Evolutionary conservation across 441 rosid species (phyloP), one percentile per base, ranked within the genome.

Genomic region (Rhodomyrtus psidioides): DNA sequence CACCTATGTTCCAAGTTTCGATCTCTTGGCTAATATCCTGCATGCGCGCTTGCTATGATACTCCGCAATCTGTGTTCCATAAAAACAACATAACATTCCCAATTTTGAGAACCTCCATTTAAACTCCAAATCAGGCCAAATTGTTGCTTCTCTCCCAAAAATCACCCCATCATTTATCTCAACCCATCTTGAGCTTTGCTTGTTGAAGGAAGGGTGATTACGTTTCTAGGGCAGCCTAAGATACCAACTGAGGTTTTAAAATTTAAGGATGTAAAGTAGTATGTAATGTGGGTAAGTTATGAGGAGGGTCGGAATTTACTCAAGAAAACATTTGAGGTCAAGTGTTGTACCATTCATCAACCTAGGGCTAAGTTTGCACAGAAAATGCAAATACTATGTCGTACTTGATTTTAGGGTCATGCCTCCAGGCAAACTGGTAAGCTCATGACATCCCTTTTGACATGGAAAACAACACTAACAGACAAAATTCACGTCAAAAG

Each of bases 401-500:
- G 14, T 5, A 19, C 46, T 65, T 0, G 76, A 65, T 19, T 65
- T 19, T 34, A 12, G 13, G 13, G 76, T 34, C 26, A 65, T 65
- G 1, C 79, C 7, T 65, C 46, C 46, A 9, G 46, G 46, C 76
- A 34, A 65, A 65, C 46, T 5, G 26, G 14, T 2, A 34, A 34
- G 46, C 1, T 34, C 1, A 34, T 65, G 0, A 34, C 46, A 34
- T 30, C 76, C 76, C 76, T 34, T 65, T 30, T 39, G n/a, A 21
- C 49, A 10, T 39, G 0, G 10, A 70, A 70, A 70, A 21, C 49
- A 70, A 70, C 49, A 34, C 76, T 65, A 34, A 34, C 46, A 9
- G 19, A 34, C 76, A 65, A 65, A 65, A 65, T 34, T 65, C 76
- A 19, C n/a, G 84, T 93, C 93, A 90, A 93, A 92, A 81, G 93